A percentile compares a stretch with the other conserved stretches of the same genome.
Evolutionary conservation across 768 basidiomycete species (phyloP).

Genomic region (Clathrus columnatus): DNA sequence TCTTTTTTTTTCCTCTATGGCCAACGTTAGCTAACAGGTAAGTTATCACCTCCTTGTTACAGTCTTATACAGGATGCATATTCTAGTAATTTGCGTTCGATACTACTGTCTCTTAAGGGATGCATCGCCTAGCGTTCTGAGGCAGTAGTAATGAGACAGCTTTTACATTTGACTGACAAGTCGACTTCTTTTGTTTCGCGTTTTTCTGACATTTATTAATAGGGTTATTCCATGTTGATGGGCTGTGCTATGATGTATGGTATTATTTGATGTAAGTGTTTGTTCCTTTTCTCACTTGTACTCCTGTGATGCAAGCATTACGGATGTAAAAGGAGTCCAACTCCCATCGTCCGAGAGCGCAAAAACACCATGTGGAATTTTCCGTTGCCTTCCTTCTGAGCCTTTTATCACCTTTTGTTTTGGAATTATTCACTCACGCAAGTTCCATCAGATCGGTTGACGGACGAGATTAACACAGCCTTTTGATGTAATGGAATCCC

Average conservation of each 20-base stretch:
- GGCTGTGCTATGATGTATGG: neutral
- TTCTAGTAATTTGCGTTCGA: conserved; percentile 13
- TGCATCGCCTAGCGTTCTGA: conserved; percentile 12
- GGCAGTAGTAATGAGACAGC: conserved; percentile 9
- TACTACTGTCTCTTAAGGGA: conserved; percentile 5
- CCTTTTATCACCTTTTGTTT: neutral
- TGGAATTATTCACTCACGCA: neutral
- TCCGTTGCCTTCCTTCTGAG: conserved; percentile 13
- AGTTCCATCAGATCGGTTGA: neutral
- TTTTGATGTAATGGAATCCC: no score
- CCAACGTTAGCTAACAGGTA: neutral
- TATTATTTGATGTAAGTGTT: neutral
- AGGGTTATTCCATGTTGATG: neutral
- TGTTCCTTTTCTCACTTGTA: neutral
- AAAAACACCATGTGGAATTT: conserved; percentile 12
- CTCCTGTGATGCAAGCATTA: conserved; percentile 8
- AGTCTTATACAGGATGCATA: conserved; percentile 1
- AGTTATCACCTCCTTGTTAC: neutral
- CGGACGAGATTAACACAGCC: no score
- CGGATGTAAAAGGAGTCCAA: conserved; percentile 11
- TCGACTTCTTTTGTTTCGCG: neutral
- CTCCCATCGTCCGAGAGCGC: conserved; percentile 10
- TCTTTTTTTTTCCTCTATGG: neutral
- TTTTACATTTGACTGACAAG: conserved; percentile 8
- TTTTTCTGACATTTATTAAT: neutral